Evolutionary conservation across 129 eudicot species (phyloP).

Genomic region (Pittosporum tobira): DNA sequence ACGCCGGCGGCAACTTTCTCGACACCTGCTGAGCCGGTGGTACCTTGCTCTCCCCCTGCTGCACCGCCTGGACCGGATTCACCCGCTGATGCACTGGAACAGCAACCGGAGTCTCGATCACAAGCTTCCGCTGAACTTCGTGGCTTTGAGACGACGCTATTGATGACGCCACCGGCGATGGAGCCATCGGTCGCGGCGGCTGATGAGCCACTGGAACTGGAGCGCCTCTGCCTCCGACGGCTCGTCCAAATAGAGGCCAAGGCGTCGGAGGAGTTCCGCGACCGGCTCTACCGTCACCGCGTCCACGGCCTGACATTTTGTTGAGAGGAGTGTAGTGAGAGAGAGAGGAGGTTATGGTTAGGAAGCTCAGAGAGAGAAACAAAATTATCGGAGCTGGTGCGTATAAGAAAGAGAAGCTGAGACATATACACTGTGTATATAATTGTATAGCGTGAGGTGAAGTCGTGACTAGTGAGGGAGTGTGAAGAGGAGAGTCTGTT

Average conservation of each 20-base stretch:
- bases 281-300: slow-evolving; percentile 4
- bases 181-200: background rate
- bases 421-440: no score
- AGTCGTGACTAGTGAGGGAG: background rate
- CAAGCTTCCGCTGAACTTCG: slow-evolving; percentile 11
- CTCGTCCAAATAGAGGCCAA: background rate
- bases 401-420: background rate
- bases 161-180: slow-evolving; percentile 1
- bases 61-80: slow-evolving; percentile 1
- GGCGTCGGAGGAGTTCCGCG: slow-evolving; percentile 17
- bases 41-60: slow-evolving; percentile 1
- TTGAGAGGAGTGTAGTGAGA: slow-evolving; percentile 13
- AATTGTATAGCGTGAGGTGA: background rate
- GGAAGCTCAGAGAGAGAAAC: background rate
- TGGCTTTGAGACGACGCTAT: background rate
- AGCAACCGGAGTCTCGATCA: background rate
- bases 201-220: background rate
- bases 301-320: slow-evolving; percentile 30
- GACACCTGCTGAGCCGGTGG: slow-evolving; percentile 1
- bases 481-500: no score
- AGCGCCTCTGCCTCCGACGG: slow-evolving; percentile 9
- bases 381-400: background rate
- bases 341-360: background rate
- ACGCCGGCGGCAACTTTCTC: slow-evolving; percentile 34
- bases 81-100: background rate